Percentiles rank a stretch among this genome's conserved stretches.
Evolutionary conservation across 768 basidiomycete species (phyloP).

Genomic region (Lyophyllum atratum): DNA sequence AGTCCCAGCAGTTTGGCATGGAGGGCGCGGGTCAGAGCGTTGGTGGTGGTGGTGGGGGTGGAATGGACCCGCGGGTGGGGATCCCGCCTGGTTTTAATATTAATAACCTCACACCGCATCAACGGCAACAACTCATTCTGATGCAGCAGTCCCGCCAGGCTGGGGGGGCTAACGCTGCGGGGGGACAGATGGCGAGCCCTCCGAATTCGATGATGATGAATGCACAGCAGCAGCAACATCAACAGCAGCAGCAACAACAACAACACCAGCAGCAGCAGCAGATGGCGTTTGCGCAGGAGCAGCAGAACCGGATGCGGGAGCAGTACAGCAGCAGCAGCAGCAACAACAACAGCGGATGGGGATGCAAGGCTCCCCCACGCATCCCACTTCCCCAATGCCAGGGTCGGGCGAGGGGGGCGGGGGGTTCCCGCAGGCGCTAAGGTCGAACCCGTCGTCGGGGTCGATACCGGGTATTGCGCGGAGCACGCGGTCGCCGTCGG

Average conservation of each 20-base stretch:
- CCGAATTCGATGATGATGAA: conserved; percentile 20
- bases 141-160: conserved; percentile 30
- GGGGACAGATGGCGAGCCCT: too few relatives aligned
- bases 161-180: conserved; percentile 9
- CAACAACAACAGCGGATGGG: conserved; percentile 12
- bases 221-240: conserved; percentile 34
- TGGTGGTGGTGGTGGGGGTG: conserved; percentile 21
- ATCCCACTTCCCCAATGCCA: conserved; percentile 47
- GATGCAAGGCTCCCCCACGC: conserved; percentile 38
- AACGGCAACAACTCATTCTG: conserved; percentile 45
- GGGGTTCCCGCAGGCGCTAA: conserved; percentile 47
- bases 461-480: conserved; percentile 75
- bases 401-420: conserved; percentile 35
- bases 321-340: conserved; percentile 12
- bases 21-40: conserved; percentile 19
- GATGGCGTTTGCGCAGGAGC: conserved; percentile 18
- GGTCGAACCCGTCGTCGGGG: conserved; percentile 46
- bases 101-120: conserved; percentile 37
- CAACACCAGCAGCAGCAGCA: conserved; percentile 19
- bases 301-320: conserved; percentile 21
- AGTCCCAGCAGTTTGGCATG: conserved; percentile 22
- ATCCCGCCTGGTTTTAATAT: conserved; percentile 22
- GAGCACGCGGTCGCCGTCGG: conserved; percentile 76
- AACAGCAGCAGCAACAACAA: conserved; percentile 29
- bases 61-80: conserved; percentile 33